phyloP scores from a whole-genome alignment of 495 filamentous ascomycete genomes.

The Penicillium bialowiezense region DNA sequence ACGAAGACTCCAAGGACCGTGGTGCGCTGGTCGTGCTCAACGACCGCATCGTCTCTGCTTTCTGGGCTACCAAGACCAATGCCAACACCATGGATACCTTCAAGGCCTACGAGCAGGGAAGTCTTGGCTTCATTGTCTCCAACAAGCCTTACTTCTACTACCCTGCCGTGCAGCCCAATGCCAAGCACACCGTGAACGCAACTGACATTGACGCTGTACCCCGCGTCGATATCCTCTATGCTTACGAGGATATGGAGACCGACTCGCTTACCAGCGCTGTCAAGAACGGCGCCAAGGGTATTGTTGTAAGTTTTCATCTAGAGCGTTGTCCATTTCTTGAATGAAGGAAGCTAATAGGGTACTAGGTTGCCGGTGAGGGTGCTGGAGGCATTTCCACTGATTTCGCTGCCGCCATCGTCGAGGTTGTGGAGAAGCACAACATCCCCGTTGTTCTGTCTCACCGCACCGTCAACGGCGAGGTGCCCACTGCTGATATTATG shows the following conservation, averaged over 20 bases:
- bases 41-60: slow-evolving; percentile 47
- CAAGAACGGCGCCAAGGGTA: slow-evolving; percentile 38
- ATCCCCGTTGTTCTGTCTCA: slow-evolving; percentile 27
- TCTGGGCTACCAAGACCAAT: slow-evolving; percentile 50
- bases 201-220: slow-evolving; percentile 29
- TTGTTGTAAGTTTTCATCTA: slow-evolving; percentile 32
- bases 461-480: slow-evolving; percentile 31
- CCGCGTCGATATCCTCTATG: slow-evolving; percentile 42
- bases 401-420: slow-evolving; percentile 17
- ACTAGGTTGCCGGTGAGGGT: slow-evolving; percentile 27
- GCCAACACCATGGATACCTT: slow-evolving; percentile 53
- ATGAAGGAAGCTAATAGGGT: neutral
- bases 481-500: slow-evolving; percentile 27
- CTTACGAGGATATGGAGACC: slow-evolving; percentile 37
- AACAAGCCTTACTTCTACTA: slow-evolving; percentile 46
- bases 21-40: slow-evolving; percentile 51
- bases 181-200: slow-evolving; percentile 37
- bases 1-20: slow-evolving; percentile 28
- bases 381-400: slow-evolving; percentile 23
- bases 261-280: slow-evolving; percentile 33
- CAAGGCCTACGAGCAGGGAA: slow-evolving; percentile 43
- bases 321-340: too few species aligned
- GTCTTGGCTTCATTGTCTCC: slow-evolving; percentile 44
- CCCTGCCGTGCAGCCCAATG: slow-evolving; percentile 31
- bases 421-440: slow-evolving; percentile 11